phyloP scores from a whole-genome alignment of 2,329 filamentous ascomycete genomes.

The Fusarium sp. region DNA sequence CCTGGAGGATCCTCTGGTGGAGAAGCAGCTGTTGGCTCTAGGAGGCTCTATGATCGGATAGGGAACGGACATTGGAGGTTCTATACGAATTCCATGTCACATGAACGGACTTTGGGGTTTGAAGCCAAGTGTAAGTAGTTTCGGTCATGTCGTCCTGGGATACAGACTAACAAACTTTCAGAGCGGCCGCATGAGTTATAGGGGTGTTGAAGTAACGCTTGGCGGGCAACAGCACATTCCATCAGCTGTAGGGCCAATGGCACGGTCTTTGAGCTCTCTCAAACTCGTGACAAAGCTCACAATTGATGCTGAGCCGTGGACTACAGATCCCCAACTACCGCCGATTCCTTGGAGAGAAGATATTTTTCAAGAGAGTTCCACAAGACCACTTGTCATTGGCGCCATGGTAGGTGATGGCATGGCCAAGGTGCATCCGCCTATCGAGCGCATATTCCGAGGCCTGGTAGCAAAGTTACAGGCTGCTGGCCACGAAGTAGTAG shows the following conservation, averaged over 20 bases:
- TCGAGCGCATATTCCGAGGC: neutral
- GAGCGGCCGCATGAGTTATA: neutral
- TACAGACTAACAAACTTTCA: neutral
- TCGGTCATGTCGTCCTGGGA: fast-evolving
- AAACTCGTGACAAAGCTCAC: neutral
- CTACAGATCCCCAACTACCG: neutral
- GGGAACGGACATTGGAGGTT: slow-evolving; percentile 2
- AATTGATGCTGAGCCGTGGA: neutral
- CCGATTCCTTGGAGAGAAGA: neutral
- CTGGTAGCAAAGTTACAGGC: neutral
- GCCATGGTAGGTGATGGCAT: neutral
- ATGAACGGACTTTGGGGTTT: slow-evolving; percentile 4
- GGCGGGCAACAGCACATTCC: neutral
- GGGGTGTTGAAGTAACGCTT: neutral
- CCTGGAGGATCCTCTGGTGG: neutral
- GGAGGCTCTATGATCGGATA: neutral
- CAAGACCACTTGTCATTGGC: neutral
- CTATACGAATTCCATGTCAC: neutral
- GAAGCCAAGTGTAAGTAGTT: neutral
- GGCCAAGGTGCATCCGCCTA: neutral
- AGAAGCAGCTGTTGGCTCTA: neutral
- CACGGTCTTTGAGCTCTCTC: neutral
- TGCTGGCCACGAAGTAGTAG: neutral
- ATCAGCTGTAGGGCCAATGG: neutral
- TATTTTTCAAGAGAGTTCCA: neutral